Percentiles rank a stretch among this genome's conserved stretches.
Evolutionary conservation across 2,329 filamentous ascomycete species (phyloP).

Genomic region (Colletotrichum shisoi): DNA sequence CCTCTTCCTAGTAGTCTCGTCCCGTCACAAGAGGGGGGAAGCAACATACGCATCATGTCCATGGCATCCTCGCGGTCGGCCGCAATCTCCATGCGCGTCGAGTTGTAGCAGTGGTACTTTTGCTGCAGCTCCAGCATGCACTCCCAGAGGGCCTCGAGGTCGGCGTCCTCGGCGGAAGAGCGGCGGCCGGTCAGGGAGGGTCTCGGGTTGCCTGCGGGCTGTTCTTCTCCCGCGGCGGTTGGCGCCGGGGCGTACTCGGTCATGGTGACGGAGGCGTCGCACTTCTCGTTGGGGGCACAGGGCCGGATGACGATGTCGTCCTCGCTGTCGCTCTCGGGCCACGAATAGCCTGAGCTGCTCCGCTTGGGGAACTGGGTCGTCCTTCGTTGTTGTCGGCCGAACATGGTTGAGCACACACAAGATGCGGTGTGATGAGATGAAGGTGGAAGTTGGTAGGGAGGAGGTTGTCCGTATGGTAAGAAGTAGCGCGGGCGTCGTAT

Average conservation of each 20-base stretch:
- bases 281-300: slow-evolving; percentile 33
- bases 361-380: slow-evolving; percentile 23
- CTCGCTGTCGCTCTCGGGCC: slow-evolving; percentile 38
- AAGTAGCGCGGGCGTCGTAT: not conserved
- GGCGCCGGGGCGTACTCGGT: slow-evolving; percentile 32
- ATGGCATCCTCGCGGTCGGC: slow-evolving; percentile 36
- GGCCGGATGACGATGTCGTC: slow-evolving; percentile 37
- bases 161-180: slow-evolving; percentile 28
- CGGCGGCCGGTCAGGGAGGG: slow-evolving; percentile 32
- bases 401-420: slow-evolving; percentile 14
- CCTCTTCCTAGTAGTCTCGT: too few relatives aligned
- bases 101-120: slow-evolving; percentile 40
- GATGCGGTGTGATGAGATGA: slow-evolving; percentile 3
- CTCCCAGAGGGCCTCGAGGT: slow-evolving; percentile 39
- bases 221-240: not conserved
- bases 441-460: not conserved
- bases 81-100: slow-evolving; percentile 40
- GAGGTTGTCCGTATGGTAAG: not conserved
- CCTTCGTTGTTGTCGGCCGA: slow-evolving; percentile 27
- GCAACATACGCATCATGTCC: slow-evolving; percentile 39
- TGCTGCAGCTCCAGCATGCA: slow-evolving; percentile 40
- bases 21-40: too few relatives aligned
- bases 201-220: slow-evolving; percentile 3
- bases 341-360: slow-evolving; percentile 33
- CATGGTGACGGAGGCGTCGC: slow-evolving; percentile 34